Percentiles rank a stretch among this genome's conserved stretches.
phyloP scores from a whole-genome alignment of 257 asterid species.

The Echites panduratus region DNA sequence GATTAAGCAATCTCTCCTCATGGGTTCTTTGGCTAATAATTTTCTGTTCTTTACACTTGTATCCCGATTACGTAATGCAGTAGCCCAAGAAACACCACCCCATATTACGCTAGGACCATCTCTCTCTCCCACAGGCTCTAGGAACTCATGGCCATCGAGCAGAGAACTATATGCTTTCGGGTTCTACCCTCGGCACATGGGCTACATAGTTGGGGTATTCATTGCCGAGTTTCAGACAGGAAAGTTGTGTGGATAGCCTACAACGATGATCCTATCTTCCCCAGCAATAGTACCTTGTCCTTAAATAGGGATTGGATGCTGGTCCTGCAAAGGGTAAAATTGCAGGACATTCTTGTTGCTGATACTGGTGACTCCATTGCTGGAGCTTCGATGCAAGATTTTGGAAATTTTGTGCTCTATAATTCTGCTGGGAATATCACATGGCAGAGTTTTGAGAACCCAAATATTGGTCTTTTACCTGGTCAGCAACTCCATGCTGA shows the following conservation, averaged over 20 bases:
- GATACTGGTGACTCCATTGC: slow-evolving; percentile 8
- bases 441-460: slow-evolving; percentile 57
- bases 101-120: background rate
- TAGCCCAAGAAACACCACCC: background rate
- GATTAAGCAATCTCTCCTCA: background rate
- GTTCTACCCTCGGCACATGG: slow-evolving; percentile 15
- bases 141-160: slow-evolving; percentile 24
- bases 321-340: slow-evolving; percentile 18
- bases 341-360: slow-evolving; percentile 3
- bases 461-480: slow-evolving; percentile 40
- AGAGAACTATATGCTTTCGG: slow-evolving; percentile 24
- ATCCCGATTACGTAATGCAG: background rate
- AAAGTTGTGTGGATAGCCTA: slow-evolving; percentile 36
- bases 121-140: background rate
- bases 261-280: slow-evolving; percentile 17
- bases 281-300: slow-evolving; percentile 16
- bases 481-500: slow-evolving; percentile 28
- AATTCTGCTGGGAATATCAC: slow-evolving; percentile 6
- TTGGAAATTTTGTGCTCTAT: slow-evolving; percentile 52
- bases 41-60: background rate
- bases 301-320: slow-evolving; percentile 35
- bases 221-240: slow-evolving; percentile 11
- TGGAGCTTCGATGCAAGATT: slow-evolving; percentile 41
- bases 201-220: slow-evolving; percentile 23
- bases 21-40: background rate